phyloP scores from a whole-genome alignment of 805 yeast genomes.

The Wickerhamiella azymoides region DNA sequence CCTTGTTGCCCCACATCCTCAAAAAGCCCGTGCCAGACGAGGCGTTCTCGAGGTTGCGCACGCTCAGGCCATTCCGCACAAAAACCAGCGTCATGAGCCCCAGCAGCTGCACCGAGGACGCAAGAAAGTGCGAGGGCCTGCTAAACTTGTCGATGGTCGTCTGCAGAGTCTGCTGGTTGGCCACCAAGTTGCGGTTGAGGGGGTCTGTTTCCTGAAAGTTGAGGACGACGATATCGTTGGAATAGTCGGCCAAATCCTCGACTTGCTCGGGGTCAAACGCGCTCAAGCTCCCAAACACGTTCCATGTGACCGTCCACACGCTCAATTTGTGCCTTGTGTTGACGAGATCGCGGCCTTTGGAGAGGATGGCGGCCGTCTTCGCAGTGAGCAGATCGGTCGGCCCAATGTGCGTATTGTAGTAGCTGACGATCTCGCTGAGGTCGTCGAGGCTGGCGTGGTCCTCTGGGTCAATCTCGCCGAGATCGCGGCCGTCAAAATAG shows the following conservation, averaged over 20 bases:
- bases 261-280: conserved; percentile 10
- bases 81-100: conserved; percentile 39
- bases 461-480: conserved; percentile 12
- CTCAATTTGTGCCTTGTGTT: conserved; percentile 11
- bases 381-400: conserved; percentile 19
- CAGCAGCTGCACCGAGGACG: conserved; percentile 35
- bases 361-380: conserved; percentile 13
- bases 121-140: conserved; percentile 23
- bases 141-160: conserved; percentile 17
- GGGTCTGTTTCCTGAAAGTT: conserved; percentile 57
- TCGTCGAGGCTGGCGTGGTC: conserved; percentile 7
- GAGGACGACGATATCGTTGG: conserved; percentile 13
- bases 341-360: conserved; percentile 9
- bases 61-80: conserved; percentile 24
- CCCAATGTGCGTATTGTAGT: conserved; percentile 16
- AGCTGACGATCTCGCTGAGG: conserved; percentile 11
- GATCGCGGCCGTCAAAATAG: conserved; percentile 13
- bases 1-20: conserved; percentile 49
- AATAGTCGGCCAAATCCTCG: conserved; percentile 9
- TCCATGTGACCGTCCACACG: conserved; percentile 28
- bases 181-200: conserved; percentile 22
- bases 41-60: conserved; percentile 28
- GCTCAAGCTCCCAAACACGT: conserved; percentile 26
- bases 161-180: conserved; percentile 23
- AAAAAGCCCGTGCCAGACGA: conserved; percentile 45